phyloP scores from a whole-genome alignment of 176 grass and related monocot species.

The Aegilops sharonensis region DNA sequence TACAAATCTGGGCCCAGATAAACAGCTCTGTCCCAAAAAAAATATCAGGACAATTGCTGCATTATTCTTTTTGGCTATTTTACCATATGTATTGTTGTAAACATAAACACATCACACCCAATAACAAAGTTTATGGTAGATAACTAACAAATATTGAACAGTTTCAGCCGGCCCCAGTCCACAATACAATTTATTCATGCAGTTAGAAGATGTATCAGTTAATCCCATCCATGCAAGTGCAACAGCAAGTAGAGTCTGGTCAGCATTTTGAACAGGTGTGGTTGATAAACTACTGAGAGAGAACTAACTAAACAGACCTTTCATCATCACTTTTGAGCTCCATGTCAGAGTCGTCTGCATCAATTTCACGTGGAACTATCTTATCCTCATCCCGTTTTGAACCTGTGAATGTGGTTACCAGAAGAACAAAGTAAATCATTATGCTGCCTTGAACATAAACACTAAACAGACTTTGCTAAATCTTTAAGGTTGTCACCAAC shows the following conservation, averaged over 20 bases:
- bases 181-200: neutral
- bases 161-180: neutral
- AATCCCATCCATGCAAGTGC: neutral
- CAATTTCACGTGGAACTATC: constrained; percentile 80
- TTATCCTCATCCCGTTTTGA: constrained; percentile 92
- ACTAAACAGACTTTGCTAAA: neutral
- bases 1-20: neutral
- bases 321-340: constrained; percentile 74
- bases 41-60: neutral
- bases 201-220: neutral
- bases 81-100: neutral
- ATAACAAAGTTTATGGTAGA: neutral
- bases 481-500: constrained; percentile 23
- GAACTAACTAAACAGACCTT: constrained; percentile 38
- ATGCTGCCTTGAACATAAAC: neutral
- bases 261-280: neutral
- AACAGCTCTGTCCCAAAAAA: neutral
- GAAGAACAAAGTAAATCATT: constrained; percentile 6
- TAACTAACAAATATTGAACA: neutral
- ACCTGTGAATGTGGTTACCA: constrained; percentile 42
- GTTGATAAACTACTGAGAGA: neutral
- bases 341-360: constrained; percentile 85
- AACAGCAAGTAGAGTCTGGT: neutral
- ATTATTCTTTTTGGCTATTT: neutral
- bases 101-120: neutral